phyloP scores from a whole-genome alignment of 495 filamentous ascomycete species.

The Aspergillus incahuasiensis region DNA sequence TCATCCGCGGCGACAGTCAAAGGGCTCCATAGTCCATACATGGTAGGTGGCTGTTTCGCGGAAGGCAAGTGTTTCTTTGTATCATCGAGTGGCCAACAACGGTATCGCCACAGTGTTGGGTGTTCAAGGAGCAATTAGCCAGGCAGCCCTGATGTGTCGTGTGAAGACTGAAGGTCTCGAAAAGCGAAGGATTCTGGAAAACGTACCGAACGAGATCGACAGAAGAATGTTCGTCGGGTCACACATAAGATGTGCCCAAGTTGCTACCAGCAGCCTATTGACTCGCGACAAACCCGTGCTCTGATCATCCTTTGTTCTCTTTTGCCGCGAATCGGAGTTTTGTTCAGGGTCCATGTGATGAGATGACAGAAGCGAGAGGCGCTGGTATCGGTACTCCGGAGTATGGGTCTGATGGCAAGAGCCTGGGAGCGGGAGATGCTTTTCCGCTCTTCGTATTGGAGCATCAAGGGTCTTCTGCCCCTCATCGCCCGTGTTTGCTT shows the following conservation, averaged over 20 bases:
- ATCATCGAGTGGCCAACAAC: background rate
- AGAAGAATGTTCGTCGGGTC: background rate
- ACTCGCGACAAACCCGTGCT: background rate
- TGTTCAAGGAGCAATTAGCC: background rate
- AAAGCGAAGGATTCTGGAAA: background rate
- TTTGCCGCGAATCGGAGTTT: conserved; percentile 14
- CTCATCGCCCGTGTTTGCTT: background rate
- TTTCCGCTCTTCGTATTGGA: too few relatives aligned
- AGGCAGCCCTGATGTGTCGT: background rate
- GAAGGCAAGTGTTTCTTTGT: background rate
- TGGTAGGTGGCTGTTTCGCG: too few relatives aligned
- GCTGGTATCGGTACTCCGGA: background rate
- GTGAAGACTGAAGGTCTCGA: background rate
- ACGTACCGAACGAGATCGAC: background rate
- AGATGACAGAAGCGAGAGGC: background rate
- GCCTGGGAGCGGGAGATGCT: too few relatives aligned
- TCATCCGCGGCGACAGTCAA: background rate
- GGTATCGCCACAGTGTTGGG: background rate
- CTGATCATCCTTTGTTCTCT: background rate
- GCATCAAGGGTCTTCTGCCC: too few relatives aligned
- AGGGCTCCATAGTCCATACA: too few relatives aligned
- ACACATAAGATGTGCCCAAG: background rate
- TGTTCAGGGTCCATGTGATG: conserved; percentile 9
- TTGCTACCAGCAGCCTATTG: too few relatives aligned
- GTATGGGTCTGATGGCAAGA: too few relatives aligned